Percentiles rank a stretch among this genome's conserved stretches.
phyloP scores from a whole-genome alignment of 2,329 filamentous ascomycete species.

The Periconia digitata region DNA sequence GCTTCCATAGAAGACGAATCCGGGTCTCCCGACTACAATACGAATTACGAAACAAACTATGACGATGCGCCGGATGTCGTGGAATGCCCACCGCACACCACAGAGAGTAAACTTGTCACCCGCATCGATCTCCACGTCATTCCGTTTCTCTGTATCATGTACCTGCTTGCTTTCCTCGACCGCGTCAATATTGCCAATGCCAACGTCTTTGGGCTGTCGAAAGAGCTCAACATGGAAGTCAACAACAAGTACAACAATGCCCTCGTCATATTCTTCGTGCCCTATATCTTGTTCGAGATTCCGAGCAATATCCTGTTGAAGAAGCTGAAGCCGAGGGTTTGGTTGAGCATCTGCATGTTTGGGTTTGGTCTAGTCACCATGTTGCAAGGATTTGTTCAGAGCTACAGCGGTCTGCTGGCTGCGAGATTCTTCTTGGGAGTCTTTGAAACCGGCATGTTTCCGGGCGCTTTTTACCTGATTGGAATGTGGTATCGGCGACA shows the following conservation, averaged over 20 bases:
- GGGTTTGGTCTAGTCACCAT: slow-evolving; percentile 71
- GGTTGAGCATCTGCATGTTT: slow-evolving; percentile 79
- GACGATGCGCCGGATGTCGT: slow-evolving; percentile 43
- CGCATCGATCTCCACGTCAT: slow-evolving; percentile 53
- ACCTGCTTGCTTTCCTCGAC: slow-evolving; percentile 53
- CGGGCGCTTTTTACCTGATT: slow-evolving; percentile 64
- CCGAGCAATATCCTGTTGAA: slow-evolving; percentile 56
- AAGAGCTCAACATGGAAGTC: slow-evolving; percentile 47
- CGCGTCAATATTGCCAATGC: slow-evolving; percentile 58
- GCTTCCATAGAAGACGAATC: slow-evolving; percentile 1
- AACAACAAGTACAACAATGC: slow-evolving; percentile 53
- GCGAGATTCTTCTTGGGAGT: slow-evolving; percentile 81
- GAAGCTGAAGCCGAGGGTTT: slow-evolving; percentile 54
- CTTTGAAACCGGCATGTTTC: slow-evolving; percentile 59
- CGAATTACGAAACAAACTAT: slow-evolving; percentile 33
- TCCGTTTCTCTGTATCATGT: slow-evolving; percentile 54
- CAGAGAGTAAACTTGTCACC: slow-evolving; percentile 49
- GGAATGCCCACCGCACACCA: slow-evolving; percentile 52
- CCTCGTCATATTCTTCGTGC: slow-evolving; percentile 58
- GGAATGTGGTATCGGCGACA: slow-evolving; percentile 87
- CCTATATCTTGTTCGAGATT: slow-evolving; percentile 57
- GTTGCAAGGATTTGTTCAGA: slow-evolving; percentile 75
- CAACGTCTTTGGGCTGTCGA: slow-evolving; percentile 53
- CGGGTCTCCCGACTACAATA: slow-evolving; percentile 22
- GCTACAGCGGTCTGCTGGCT: slow-evolving; percentile 73